Evolutionary conservation across 805 yeast species (phyloP).

Genomic region (Starmerella geochares): DNA sequence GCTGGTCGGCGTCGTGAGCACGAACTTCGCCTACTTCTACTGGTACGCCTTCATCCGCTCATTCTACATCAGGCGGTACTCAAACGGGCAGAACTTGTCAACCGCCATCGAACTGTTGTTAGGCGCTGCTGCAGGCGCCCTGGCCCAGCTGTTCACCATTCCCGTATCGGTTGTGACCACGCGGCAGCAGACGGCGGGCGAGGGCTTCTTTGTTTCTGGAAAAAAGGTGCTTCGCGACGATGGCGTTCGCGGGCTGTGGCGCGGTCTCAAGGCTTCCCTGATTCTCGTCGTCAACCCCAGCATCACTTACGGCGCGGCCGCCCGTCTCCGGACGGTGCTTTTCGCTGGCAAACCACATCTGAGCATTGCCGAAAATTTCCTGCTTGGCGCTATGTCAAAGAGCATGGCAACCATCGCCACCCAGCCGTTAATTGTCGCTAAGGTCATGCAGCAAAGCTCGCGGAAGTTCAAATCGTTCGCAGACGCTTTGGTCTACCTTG

Average conservation of each 20-base stretch:
- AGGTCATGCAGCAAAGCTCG: constrained; percentile 60
- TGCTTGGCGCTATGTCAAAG: constrained; percentile 71
- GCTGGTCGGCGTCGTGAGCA: constrained; percentile 60
- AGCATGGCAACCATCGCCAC: constrained; percentile 69
- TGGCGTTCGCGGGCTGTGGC: constrained; percentile 67
- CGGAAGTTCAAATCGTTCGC: constrained; percentile 44
- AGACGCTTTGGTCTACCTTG: constrained; percentile 50
- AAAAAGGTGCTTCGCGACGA: constrained; percentile 49
- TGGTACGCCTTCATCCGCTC: constrained; percentile 71
- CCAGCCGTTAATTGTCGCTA: constrained; percentile 76
- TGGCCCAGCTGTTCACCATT: constrained; percentile 68
- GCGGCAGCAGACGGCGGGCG: constrained; percentile 38
- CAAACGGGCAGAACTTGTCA: constrained; percentile 30
- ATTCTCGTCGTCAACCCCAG: constrained; percentile 75
- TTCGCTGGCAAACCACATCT: constrained; percentile 37
- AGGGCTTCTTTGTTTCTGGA: constrained; percentile 36
- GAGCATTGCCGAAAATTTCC: constrained; percentile 54
- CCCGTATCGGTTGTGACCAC: constrained; percentile 72
- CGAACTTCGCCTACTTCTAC: constrained; percentile 74
- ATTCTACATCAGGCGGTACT: constrained; percentile 39
- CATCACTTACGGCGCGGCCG: constrained; percentile 74
- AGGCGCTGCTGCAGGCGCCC: constrained; percentile 74
- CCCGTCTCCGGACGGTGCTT: constrained; percentile 48
- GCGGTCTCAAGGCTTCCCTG: constrained; percentile 69
- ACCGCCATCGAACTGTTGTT: constrained; percentile 60